Percentiles rank a stretch among this genome's conserved stretches.
These are phyloP conservation scores for Coemansia sp. DNA, from an alignment of 192 early-diverging fungal species.

Conservation along the genomic window DNA sequence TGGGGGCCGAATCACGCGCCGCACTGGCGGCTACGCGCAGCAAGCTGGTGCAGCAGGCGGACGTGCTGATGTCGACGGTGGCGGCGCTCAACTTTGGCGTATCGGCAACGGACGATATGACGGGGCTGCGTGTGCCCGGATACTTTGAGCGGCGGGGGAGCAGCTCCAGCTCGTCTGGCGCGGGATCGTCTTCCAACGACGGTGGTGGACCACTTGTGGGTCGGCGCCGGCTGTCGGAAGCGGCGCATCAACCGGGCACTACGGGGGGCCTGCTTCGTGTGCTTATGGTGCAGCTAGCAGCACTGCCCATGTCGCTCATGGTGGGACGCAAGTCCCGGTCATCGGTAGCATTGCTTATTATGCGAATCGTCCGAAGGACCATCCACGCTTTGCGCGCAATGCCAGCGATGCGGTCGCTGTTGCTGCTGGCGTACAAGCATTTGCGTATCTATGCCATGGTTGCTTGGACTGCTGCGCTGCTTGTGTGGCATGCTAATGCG, in stretches of 20 bases:
- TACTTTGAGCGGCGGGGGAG: conserved; percentile 8
- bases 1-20: conserved; percentile 30
- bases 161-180: background rate
- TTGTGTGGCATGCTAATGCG: conserved; percentile 46
- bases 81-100: conserved; percentile 50
- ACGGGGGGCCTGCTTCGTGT: background rate
- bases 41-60: conserved; percentile 47
- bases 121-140: background rate
- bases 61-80: conserved; percentile 49
- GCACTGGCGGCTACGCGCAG: conserved; percentile 37
- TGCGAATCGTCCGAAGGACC: conserved; percentile 5
- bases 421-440: conserved; percentile 45
- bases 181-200: background rate
- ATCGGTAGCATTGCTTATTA: conserved; percentile 4
- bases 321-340: conserved; percentile 25
- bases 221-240: too few species aligned
- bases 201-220: too few species aligned
- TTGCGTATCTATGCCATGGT: conserved; percentile 39
- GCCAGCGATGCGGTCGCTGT: conserved; percentile 25
- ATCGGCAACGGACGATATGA: conserved; percentile 10
- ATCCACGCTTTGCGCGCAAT: conserved; percentile 17
- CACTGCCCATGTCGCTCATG: conserved; percentile 33
- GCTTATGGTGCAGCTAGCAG: conserved; percentile 24
- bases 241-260: background rate
- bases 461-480: conserved; percentile 40